Evolutionary conservation across 768 basidiomycete genomes (phyloP), one percentile per base, ranked within the genome.

Genomic region (Kwoniella dejecticola): DNA sequence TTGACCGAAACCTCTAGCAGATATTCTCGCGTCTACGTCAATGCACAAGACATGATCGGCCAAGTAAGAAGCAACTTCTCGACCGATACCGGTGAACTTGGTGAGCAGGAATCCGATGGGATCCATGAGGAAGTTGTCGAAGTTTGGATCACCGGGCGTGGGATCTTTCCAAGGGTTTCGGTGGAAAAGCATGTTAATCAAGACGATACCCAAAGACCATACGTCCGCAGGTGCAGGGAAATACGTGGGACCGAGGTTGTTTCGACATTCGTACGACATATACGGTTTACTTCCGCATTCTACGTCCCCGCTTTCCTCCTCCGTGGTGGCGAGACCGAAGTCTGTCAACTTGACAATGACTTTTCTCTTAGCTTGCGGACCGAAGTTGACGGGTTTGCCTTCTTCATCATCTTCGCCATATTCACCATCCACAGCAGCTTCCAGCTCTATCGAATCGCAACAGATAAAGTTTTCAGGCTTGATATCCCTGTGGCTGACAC

Each of bases 101-200:
- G 85, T 82, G 82, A 93, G 85, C 80, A 99, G 89, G 80, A 97
- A 99, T 40, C 83, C 83, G 80, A 88, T 83, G 29, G 91, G 91
- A 64, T 89, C 85, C 60, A 83, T 83, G 68, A 86, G 86, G 81
- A 87, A 98, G 23, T 85, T 82, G 67, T 86, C 85, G 79, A 97
- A 99, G 46, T 77, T 79, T 78, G 89, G 89, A 65, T 84, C 85
- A 69, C 88, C 89, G 64, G 88, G 84, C 30, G 87, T 84, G 1
- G 95, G 95, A 77, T 98, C 95, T 45, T 90, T 90, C 96, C 96
- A 99, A 26, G 95, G 95, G 79, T 97, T 97, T 81, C 84, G 90
- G 80, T 99, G 96, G 81, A 97, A 99, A 77, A 98, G 83, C 91
- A 98, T 94, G 80, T 99, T 99, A 84, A 99, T 91, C 71, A 99